phyloP scores from a whole-genome alignment of 805 yeast genomes.

The Yamadazyma nakazawae region DNA sequence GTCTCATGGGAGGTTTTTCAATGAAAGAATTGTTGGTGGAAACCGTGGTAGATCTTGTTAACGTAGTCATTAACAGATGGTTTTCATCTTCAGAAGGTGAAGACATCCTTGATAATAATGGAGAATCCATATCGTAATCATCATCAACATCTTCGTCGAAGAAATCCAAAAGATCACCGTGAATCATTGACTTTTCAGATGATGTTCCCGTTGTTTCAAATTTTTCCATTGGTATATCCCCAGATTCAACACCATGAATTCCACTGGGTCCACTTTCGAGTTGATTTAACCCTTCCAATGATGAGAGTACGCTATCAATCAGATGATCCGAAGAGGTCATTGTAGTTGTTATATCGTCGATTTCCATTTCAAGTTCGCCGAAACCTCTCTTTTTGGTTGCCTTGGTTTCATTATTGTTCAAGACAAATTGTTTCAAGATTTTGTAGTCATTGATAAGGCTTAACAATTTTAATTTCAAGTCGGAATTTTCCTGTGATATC shows the following conservation, averaged over 20 bases:
- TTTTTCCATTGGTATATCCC: background rate
- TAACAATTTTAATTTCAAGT: slow-evolving; percentile 32
- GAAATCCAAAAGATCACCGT: slow-evolving; percentile 5
- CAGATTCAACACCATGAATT: background rate
- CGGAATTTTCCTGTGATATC: slow-evolving; percentile 32
- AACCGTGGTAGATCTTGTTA: slow-evolving; percentile 42
- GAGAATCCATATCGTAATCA: slow-evolving; percentile 20
- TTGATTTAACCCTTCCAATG: background rate
- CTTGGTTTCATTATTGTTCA: background rate
- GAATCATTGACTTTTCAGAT: background rate
- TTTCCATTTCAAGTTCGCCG: slow-evolving; percentile 1
- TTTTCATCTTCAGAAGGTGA: slow-evolving; percentile 32
- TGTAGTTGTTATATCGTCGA: background rate
- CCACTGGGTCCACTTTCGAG: background rate
- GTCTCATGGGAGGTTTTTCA: slow-evolving; percentile 16
- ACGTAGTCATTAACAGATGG: slow-evolving; percentile 35
- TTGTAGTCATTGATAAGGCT: slow-evolving; percentile 40
- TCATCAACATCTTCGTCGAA: slow-evolving; percentile 16
- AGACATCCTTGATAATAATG: slow-evolving; percentile 35
- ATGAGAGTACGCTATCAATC: background rate
- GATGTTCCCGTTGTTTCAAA: background rate
- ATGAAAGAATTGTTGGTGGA: slow-evolving; percentile 27
- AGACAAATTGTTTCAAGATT: slow-evolving; percentile 29
- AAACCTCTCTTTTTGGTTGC: slow-evolving; percentile 9
- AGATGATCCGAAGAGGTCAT: background rate